Evolutionary conservation across 441 rosid species (phyloP), one percentile per base, ranked within the genome.

Genomic region (Viola pubescens): DNA sequence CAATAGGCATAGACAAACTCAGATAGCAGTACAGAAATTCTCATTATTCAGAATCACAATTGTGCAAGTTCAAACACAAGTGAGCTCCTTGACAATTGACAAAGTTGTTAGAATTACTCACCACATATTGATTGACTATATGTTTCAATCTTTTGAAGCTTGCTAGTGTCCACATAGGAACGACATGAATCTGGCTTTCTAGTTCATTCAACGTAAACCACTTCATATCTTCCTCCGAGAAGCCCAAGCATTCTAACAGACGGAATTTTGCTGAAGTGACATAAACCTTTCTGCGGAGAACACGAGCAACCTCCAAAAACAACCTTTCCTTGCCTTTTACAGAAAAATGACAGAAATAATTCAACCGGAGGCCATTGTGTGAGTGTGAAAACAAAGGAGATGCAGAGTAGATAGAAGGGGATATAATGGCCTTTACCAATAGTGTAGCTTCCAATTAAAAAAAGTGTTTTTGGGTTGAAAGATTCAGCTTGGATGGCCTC

Each of bases 111-210:
- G n/a, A 9, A 46, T 9, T 9, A 9, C 85, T 82, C 71, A 92
- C 97, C 80, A 66, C 73, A 79, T 89, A 89, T 64, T 84, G 89
- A 71, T 75, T 87, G 52, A 88, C 69, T 60, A 84, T 61, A 68
- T 87, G 88, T 70, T 89, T 89, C 62, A 92, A 70, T 71, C 97
- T 78, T 76, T 92, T 87, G 81, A 92, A 86, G 81, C 94, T 92
- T n/a, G 98, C 96, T 50, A 92, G 91, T 1, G 87, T 87, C 98
- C 98, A 92, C 88, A 92, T 79, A 9, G 98, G 97, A 49, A 92
- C 89, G 59, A 89, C 86, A 66, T 89, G 98, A 46, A 92, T 86
- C 63, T 89, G 85, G 81, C 98, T 92, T 64, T 92, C 97, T 40
- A 66, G 80, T 77, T 87, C 96, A 46, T 87, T 87, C 62, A 71